Evolutionary conservation across 1,284 basidiomycete species (phyloP).

Genomic region (Ceraceosorus guamensis): DNA sequence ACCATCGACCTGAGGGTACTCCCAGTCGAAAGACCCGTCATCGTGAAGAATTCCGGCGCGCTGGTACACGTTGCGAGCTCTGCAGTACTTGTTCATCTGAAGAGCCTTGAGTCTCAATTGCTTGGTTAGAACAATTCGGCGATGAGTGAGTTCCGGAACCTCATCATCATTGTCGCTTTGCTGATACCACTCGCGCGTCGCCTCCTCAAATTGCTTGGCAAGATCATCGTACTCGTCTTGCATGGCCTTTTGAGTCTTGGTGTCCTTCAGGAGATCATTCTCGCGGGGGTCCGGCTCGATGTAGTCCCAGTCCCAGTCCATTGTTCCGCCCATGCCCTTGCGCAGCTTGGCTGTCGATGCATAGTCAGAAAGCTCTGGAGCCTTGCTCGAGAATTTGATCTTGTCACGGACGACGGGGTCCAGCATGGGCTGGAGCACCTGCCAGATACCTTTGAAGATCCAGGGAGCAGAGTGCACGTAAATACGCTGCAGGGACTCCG

Average conservation of each 20-base stretch:
- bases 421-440: slow-evolving; percentile 45
- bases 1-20: slow-evolving; percentile 43
- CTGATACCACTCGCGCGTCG: slow-evolving; percentile 38
- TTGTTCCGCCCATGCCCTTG: slow-evolving; percentile 46
- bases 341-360: slow-evolving; percentile 36
- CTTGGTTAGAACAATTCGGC: slow-evolving; percentile 38
- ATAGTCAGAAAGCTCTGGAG: slow-evolving; percentile 40
- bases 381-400: slow-evolving; percentile 46
- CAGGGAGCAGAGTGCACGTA: slow-evolving; percentile 47
- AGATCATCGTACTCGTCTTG: slow-evolving; percentile 36
- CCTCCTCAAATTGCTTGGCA: slow-evolving; percentile 33
- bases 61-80: slow-evolving; percentile 44
- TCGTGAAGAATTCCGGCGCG: slow-evolving; percentile 38
- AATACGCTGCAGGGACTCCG: slow-evolving; percentile 47
- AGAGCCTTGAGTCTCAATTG: slow-evolving; percentile 45
- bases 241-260: slow-evolving; percentile 33
- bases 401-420: slow-evolving; percentile 47
- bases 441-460: slow-evolving; percentile 49
- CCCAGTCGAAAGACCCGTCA: slow-evolving; percentile 38
- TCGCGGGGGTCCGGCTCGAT: slow-evolving; percentile 42
- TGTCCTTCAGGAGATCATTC: slow-evolving; percentile 43
- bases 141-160: slow-evolving; percentile 24
- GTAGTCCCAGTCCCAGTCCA: slow-evolving; percentile 49
- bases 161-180: slow-evolving; percentile 23
- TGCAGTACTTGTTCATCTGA: slow-evolving; percentile 39